Evolutionary conservation across 1,284 basidiomycete species (phyloP).

Genomic region (Takashimella tepidaria): DNA sequence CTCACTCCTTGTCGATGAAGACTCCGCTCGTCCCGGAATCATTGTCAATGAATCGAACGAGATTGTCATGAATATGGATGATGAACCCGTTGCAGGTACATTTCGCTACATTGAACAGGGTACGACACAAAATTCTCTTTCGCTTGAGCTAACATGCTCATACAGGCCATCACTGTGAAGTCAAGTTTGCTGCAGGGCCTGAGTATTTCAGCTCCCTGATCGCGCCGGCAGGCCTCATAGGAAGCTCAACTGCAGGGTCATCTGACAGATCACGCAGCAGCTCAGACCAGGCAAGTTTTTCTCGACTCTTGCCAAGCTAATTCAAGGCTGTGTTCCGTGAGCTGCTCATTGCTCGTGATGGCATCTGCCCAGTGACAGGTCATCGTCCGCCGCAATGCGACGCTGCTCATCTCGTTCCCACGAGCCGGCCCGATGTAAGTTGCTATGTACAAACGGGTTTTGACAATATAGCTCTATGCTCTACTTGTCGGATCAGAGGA

Average conservation of each 20-base stretch:
- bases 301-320: neutral
- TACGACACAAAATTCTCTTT: neutral
- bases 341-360: neutral
- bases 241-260: neutral
- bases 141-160: neutral
- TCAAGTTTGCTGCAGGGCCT: neutral
- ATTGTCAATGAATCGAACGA: neutral
- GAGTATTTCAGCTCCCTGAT: neutral
- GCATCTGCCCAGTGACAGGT: neutral
- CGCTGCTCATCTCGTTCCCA: neutral
- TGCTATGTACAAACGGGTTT: neutral
- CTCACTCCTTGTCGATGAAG: neutral
- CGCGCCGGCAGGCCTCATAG: neutral
- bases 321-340: neutral
- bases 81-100: neutral
- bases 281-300: neutral
- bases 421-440: neutral
- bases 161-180: neutral
- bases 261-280: neutral
- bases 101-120: neutral
- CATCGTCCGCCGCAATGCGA: neutral
- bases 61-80: neutral
- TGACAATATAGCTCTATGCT: neutral
- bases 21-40: neutral
- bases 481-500: neutral